phyloP scores from a whole-genome alignment of 768 basidiomycete species.

The Suillus tomentosus region DNA sequence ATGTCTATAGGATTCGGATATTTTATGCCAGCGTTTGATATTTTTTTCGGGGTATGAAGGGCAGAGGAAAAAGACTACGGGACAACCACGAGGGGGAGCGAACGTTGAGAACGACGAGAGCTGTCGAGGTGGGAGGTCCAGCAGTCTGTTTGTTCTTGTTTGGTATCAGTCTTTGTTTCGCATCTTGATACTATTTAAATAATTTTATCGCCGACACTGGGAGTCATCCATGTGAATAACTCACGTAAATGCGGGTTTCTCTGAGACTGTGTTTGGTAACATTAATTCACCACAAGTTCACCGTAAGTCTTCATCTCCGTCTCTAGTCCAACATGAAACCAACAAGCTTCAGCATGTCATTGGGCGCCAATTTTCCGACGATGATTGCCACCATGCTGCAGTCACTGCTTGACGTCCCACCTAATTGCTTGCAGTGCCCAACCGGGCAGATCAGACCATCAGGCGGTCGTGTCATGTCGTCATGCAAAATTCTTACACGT shows the following conservation, averaged over 20 bases:
- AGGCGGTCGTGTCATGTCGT: neutral
- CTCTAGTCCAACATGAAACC: neutral
- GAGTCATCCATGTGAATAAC: too few relatives aligned
- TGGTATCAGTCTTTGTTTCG: constrained; percentile 16
- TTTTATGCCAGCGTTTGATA: neutral
- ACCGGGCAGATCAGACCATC: neutral
- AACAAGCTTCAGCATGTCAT: neutral
- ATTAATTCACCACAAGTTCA: neutral
- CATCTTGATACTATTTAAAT: neutral
- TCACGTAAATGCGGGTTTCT: too few relatives aligned
- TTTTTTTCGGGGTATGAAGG: constrained; percentile 2
- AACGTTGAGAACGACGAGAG: constrained; percentile 34
- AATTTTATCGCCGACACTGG: neutral
- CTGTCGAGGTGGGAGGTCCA: constrained; percentile 32
- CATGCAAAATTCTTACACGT: neutral
- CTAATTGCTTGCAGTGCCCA: neutral
- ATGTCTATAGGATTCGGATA: constrained; percentile 1
- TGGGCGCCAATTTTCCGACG: neutral
- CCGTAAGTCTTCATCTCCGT: neutral
- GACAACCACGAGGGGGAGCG: constrained; percentile 15
- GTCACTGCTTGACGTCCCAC: too few relatives aligned
- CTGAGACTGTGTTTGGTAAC: neutral
- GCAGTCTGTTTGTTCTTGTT: constrained; percentile 29
- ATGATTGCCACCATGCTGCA: neutral
- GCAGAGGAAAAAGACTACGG: constrained; percentile 11